phyloP scores from a whole-genome alignment of 2,329 filamentous ascomycete genomes.

The Aspergillus sp. region DNA sequence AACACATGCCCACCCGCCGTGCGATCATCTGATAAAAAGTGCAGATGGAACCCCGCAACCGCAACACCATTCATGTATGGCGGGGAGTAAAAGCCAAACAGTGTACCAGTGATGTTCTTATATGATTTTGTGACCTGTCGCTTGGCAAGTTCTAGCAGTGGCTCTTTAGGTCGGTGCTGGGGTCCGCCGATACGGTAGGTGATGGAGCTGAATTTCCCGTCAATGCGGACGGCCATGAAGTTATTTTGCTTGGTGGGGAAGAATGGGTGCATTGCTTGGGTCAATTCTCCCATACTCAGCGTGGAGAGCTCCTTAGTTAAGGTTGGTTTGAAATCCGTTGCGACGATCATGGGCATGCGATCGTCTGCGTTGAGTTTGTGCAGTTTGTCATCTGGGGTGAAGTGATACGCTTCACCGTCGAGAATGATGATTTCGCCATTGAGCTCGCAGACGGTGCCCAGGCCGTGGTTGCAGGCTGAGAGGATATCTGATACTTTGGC shows the following conservation, averaged over 20 bases:
- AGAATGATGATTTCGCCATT: slow-evolving; percentile 42
- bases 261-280: slow-evolving; percentile 2
- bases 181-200: slow-evolving; percentile 3
- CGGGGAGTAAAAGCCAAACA: slow-evolving; percentile 41
- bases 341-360: slow-evolving; percentile 36
- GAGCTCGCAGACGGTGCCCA: slow-evolving; percentile 41
- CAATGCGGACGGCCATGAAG: slow-evolving; percentile 6
- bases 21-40: slow-evolving; percentile 35
- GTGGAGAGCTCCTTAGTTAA: slow-evolving; percentile 6
- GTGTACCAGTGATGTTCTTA: slow-evolving; percentile 30
- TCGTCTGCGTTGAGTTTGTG: slow-evolving; percentile 26
- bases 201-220: slow-evolving; percentile 1
- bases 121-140: slow-evolving; percentile 28
- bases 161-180: slow-evolving; percentile 1
- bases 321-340: slow-evolving; percentile 25
- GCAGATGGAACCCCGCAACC: slow-evolving; percentile 39
- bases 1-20: slow-evolving; percentile 30
- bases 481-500: slow-evolving; percentile 31
- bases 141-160: slow-evolving; percentile 11
- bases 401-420: slow-evolving; percentile 38
- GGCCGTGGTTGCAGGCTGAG: slow-evolving; percentile 38
- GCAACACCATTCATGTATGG: slow-evolving; percentile 36
- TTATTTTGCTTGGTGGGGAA: slow-evolving; percentile 5
- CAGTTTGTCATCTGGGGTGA: slow-evolving; percentile 30
- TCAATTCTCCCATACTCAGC: slow-evolving; percentile 2